Base-by-base conservation (phyloP, 2,329 filamentous ascomycete genomes). In the Diaporthe capsici region DNA sequence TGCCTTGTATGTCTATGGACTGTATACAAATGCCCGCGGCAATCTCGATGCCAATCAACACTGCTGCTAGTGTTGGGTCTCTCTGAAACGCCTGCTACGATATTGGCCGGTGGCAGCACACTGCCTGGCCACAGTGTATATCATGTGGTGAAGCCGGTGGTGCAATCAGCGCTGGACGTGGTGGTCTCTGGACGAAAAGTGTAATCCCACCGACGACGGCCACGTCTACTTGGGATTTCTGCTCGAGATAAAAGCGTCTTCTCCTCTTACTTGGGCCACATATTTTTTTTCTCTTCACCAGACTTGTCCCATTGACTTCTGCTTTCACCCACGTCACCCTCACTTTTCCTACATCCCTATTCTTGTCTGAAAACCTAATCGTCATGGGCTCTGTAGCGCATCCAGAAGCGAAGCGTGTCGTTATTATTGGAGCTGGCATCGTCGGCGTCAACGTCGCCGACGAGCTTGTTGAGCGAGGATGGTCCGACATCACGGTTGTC, bases 371-470 rank as follows among this genome's bases (percentile, higher is more conserved):
- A 22, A 2, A 42, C 28, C 9, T 37, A 39, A 10, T 25, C 34
- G 42, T 55, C 58, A 73, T 73, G 71, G 71, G 71, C n/a, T 73
- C 71, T 20, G 71, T 67, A 42, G 71, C 42, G 4, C 42, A 74
- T 75, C 78, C 49, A 6, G 15, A 61, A 37, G 71, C 67, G 49
- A 22, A 15, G 79, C 83, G 86, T 78, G 88, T 92, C 76, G 88
- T 91, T 75, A 90, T 92, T 76, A 90, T 91, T 76, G 91, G 91
- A 51, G 91, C 91, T 70, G 91, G 91, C 65, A 92, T 93, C 75
- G 91, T 93, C 75, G 91, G 91, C 63, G 87, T 88, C 75, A 93
- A 93, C 76, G 83, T 93, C 67, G 91, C 91, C 67, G 91, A 93
- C 79, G 91, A 93, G 85, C 87, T 93, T 79, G 86, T 91, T 78